phyloP scores from a whole-genome alignment of 2,329 filamentous ascomycete genomes.

The Clonostachys rhizophaga region DNA sequence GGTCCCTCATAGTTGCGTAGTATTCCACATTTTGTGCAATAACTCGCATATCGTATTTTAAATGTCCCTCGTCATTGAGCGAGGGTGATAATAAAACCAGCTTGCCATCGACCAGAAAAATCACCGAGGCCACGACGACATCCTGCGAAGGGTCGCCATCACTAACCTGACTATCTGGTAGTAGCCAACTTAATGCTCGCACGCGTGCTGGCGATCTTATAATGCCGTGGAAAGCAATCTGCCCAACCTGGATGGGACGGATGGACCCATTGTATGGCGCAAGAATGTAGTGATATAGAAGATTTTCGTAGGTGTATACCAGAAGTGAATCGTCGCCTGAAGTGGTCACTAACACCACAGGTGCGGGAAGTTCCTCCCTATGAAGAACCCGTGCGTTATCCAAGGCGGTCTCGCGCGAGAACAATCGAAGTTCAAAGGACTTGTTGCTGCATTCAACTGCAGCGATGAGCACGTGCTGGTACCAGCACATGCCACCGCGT shows the following conservation, averaged over 20 bases:
- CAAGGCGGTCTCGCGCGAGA: slow-evolving; percentile 79
- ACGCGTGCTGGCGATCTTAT: slow-evolving; percentile 90
- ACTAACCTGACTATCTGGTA: slow-evolving; percentile 83
- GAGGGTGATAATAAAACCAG: slow-evolving; percentile 88
- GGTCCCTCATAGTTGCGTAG: slow-evolving; percentile 87
- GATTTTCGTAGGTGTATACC: slow-evolving; percentile 95
- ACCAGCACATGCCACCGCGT: slow-evolving; percentile 97
- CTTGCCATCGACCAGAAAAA: slow-evolving; percentile 97
- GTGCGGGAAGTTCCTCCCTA: slow-evolving; percentile 71
- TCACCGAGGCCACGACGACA: slow-evolving; percentile 85
- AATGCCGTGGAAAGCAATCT: slow-evolving; percentile 96
- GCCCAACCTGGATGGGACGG: slow-evolving; percentile 85
- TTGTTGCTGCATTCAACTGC: slow-evolving; percentile 77
- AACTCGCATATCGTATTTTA: slow-evolving; percentile 98
- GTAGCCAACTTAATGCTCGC: slow-evolving; percentile 88
- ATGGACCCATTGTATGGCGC: slow-evolving; percentile 64
- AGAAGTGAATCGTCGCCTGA: slow-evolving; percentile 92
- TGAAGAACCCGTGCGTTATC: slow-evolving; percentile 71
- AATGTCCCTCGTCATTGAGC: slow-evolving; percentile 71
- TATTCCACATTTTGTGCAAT: slow-evolving; percentile 96
- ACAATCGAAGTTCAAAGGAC: slow-evolving; percentile 83
- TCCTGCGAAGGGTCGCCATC: slow-evolving; percentile 95
- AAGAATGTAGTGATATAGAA: slow-evolving; percentile 92
- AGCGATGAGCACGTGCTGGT: slow-evolving; percentile 89
- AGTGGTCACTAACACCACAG: slow-evolving; percentile 83